Base-by-base conservation (phyloP, 176 grass and related monocot genomes). In the Eleusine indica region DNA sequence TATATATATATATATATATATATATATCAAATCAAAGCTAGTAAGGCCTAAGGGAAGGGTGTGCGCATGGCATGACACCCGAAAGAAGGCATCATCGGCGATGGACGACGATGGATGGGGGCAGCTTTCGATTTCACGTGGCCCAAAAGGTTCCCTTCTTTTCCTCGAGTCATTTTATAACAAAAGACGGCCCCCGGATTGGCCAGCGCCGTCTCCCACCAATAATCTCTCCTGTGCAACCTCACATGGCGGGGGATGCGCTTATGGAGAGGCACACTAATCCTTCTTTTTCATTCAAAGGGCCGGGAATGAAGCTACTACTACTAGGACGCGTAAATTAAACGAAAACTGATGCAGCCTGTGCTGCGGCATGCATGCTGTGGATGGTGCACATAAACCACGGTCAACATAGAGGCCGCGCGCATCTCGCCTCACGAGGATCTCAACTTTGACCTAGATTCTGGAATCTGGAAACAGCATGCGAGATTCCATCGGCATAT, bases 151-250 rank as follows among this genome's bases (percentile, higher is more conserved):
- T 77, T 77, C 67, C 78, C 58, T 30, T 66, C 67, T 77, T 86
- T 86, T 46, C 0, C 39, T 76, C 58, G 57, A 86, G 88, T 82
- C 88, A 86, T 90, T 86, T 90, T 86, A 85, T 81, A 85, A 85
- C 9, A 62, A 81, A 78, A 76, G 71, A 7, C 69, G 10, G 78
- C 44, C 56, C 46, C 10, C 73, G 35, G 25, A 89, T 78, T 67
- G 88, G 88, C 28, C 25, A 30, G 66, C 10, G 32, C 63, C 15
- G 16, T 58, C 52, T 71, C 66, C 14, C 73, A 15, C 72, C 83
- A 76, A 71, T 81, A 38, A 80, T 21, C 37, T 41, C 29, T n/a
- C 29, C 64, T 32, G 69, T 74, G 38, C 80, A 1, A 9, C 73
- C 68, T 66, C 76, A 73, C 75, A 86, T 53, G 68, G 32, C 25